phyloP scores from a whole-genome alignment of 2,329 filamentous ascomycete species.

The Acrocalymma vagum region DNA sequence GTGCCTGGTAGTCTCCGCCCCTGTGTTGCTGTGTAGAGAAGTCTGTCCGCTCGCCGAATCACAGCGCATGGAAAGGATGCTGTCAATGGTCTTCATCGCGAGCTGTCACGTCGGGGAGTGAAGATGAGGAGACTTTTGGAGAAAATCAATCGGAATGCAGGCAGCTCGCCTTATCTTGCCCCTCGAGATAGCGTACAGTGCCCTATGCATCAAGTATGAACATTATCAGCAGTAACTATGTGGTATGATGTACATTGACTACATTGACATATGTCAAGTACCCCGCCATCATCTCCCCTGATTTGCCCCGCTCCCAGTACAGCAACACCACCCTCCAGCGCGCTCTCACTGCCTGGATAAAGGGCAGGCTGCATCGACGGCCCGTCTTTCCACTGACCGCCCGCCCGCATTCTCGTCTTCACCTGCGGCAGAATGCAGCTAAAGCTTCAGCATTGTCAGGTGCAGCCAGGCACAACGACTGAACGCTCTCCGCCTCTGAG shows the following conservation, averaged over 20 bases:
- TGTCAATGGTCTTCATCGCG: too few species aligned
- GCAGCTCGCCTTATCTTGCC: constrained; percentile 21
- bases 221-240: too few species aligned
- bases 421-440: constrained; percentile 38
- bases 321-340: constrained; percentile 14
- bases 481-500: constrained; percentile 20
- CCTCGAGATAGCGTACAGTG: too few species aligned
- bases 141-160: constrained; percentile 10
- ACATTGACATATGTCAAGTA: too few species aligned
- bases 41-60: constrained; percentile 11
- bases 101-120: too few species aligned
- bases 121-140: too few species aligned
- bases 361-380: constrained; percentile 46
- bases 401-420: constrained; percentile 37
- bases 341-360: constrained; percentile 24
- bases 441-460: constrained; percentile 31
- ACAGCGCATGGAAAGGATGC: not conserved
- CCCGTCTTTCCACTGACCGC: constrained; percentile 47
- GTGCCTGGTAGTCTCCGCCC: not conserved
- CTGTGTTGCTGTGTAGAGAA: constrained; percentile 10
- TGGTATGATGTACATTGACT: too few species aligned
- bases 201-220: too few species aligned
- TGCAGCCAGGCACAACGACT: constrained; percentile 23
- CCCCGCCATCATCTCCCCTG: constrained; percentile 27
- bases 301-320: constrained; percentile 13